Evolutionary conservation across 768 basidiomycete genomes (phyloP), one percentile per base, ranked within the genome.

Genomic region (Russula sp.): DNA sequence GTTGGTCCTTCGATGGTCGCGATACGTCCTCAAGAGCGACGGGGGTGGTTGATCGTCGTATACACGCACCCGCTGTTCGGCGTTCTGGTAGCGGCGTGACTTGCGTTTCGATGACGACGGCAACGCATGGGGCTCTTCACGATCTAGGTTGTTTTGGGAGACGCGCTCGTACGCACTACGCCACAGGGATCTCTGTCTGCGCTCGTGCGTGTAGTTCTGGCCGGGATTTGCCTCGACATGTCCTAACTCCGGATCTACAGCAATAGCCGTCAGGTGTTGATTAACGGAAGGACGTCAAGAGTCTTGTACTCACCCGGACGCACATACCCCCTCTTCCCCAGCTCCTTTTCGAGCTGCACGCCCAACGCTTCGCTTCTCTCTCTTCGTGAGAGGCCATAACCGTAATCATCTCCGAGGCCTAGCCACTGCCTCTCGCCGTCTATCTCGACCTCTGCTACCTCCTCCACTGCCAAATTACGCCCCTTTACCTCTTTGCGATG

Each of bases 361-460:
- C 77, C 81, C 11, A 87, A 72, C 7, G 75, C 77, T 42, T 83
- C 83, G 67, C 83, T 85, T 70, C 76, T 76, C 71, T 85, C 83
- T 56, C 75, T 66, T 35, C 74, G 71, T 6, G 70, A 68, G 20
- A 81, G 71, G 3, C 78, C 80, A 70, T 81, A 80, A 8, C 69
- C 76, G 61, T 79, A 77, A 66, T 78, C 72, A 66, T 80, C 76
- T 1, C 80, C 80, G 1, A 77, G 40, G 27, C 80, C 79, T 9
- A 85, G 71, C 83, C 83, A 85, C 66, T 82, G 81, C 65, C 76
- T 73, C 63, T 80, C 80, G 0, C 77, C 79, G 37, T 71, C 77
- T 13, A 80, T 68, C n/a, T 78, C 63, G 44, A 57, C 49, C 35
- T 63, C 56, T 52, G 48, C 58, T 6, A 55, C 54, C 22, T 18